Evolutionary conservation across 352 stramenopile genomes (phyloP), one percentile per base, ranked within the genome.

Genomic region (Phytophthora pisi): DNA sequence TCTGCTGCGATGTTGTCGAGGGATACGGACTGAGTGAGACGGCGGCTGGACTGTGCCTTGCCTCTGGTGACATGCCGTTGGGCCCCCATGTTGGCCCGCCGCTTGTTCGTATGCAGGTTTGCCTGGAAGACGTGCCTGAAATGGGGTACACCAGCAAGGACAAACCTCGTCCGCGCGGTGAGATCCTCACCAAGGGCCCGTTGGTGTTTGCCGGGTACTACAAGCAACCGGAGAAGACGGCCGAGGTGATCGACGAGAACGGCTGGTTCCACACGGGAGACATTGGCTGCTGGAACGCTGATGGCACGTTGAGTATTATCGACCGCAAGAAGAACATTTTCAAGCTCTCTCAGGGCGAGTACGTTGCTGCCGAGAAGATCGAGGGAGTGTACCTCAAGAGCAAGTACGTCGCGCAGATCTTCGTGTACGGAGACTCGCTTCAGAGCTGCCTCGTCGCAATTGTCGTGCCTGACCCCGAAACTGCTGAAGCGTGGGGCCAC

Each of bases 231-330:
- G 90, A 97, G 64, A 93, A 97, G 50, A 99, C 97, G 0, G 70
- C 70, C 0, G 91, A 98, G 60, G 93, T 89, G 3, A 86, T 99
- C 28, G 93, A 98, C 61, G 75, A 79, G 18, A 92, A 96, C 31
- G 97, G 96, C 4, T 99, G 92, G 90, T 99, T 99, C 70, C 93
- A 99, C 78, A 99, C 97, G 1, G 97, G 97, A 11, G 97, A 99
- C 82, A 90, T 99, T 45, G 97, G 95, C 11, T 84, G 82, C 43
- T 98, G 98, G 79, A 99, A 99, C 76, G 88, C 88, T 26, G 88
- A 98, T 65, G 94, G 94, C 31, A 97, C 88, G 54, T 70, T 98
- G 50, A 85, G 82, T 54, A 97, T 98, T 70, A 89, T 97, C 38
- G 90, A 96, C 57, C 86, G 90, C 51, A 96, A 96, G 81, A 97